Evolutionary conservation across 352 stramenopile genomes (phyloP), one percentile per base, ranked within the genome.

Genomic region (Globisporangium sylvaticum): DNA sequence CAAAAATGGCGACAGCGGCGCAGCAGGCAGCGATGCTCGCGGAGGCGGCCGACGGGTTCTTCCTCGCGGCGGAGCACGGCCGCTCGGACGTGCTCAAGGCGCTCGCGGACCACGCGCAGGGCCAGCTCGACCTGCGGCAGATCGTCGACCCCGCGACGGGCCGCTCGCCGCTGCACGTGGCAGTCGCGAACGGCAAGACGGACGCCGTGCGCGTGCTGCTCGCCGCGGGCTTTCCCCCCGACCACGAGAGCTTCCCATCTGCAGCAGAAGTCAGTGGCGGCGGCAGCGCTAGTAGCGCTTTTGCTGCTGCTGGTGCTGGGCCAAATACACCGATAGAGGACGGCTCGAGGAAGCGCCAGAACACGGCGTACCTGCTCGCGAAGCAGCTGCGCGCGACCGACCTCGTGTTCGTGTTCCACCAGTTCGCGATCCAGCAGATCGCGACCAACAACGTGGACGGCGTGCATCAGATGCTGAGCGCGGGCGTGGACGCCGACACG

Each of bases 381-480:
- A 69, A 89, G 67, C 68, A 87, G 53, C 68, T 88, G 25, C 74
- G 86, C 52, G 77, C 78, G 29, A 63, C 75, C 37, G 83, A 93
- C 39, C 69, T 94, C 25, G 58, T 96, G 31, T 78, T 88, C 59
- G 86, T 94, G 27, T 96, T 96, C 64, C 84, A 92, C 63, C 88
- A 96, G 71, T 96, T 94, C 68, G 69, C 86, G n/a, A 86, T 96
- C 53, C 88, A 96, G 64, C 80, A 96, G 55, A 76, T 96, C 34
- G 88, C 88, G 24, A 77, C 77, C 20, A 83, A 94, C 58, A 72
- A 87, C 68, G 76, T 85, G 1, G 46, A 70, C 1, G 79, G 79
- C 48, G 83, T 96, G 27, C 65, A 67, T 64, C 74, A 83, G 46
- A 71, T 96, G 67, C 75, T 96, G n/a, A 27, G 58, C 1, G 80